phyloP scores from a whole-genome alignment of 1,284 basidiomycete genomes.

The Athelia psychrophila region DNA sequence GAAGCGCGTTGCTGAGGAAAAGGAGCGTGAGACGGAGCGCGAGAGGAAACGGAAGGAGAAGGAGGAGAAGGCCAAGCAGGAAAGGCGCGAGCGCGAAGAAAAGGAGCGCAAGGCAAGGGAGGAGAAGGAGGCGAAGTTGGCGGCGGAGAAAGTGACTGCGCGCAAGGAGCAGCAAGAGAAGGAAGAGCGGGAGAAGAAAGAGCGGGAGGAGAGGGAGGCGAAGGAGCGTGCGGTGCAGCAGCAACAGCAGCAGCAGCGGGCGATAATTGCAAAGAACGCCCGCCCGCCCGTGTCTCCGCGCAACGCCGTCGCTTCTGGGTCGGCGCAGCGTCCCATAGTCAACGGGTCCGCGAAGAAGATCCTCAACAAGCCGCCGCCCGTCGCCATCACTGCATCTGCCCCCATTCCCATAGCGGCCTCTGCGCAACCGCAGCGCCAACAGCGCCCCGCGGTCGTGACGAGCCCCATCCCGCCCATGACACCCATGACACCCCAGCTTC shows the following conservation, averaged over 20 bases:
- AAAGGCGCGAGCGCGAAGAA: constrained; percentile 67
- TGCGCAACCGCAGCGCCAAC: constrained; percentile 28
- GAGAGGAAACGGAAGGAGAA: constrained; percentile 59
- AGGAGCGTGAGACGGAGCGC: constrained; percentile 60
- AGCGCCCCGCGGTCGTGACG: constrained; percentile 24
- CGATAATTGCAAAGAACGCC: constrained; percentile 23
- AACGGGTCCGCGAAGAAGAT: constrained; percentile 52
- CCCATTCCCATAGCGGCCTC: constrained; percentile 24
- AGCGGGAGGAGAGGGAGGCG: constrained; percentile 40
- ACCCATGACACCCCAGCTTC: constrained; percentile 8
- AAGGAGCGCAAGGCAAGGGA: constrained; percentile 55
- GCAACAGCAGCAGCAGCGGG: constrained; percentile 37
- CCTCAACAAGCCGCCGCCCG: constrained; percentile 35
- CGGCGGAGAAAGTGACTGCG: constrained; percentile 49
- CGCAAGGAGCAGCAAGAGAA: constrained; percentile 53
- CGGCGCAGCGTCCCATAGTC: constrained; percentile 35
- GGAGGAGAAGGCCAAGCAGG: constrained; percentile 63
- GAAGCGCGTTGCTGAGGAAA: constrained; percentile 70
- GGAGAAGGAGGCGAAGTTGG: constrained; percentile 51
- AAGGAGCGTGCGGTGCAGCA: constrained; percentile 37
- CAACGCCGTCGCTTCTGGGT: constrained; percentile 45
- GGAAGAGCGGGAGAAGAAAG: constrained; percentile 53
- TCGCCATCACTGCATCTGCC: constrained; percentile 26
- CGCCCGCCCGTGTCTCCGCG: constrained; percentile 50
- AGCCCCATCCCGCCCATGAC: constrained; percentile 30